Evolutionary conservation across 2,329 filamentous ascomycete species (phyloP), one percentile per base, ranked within the genome.

Genomic region (Ophiocordyceps camponoti-saundersi): DNA sequence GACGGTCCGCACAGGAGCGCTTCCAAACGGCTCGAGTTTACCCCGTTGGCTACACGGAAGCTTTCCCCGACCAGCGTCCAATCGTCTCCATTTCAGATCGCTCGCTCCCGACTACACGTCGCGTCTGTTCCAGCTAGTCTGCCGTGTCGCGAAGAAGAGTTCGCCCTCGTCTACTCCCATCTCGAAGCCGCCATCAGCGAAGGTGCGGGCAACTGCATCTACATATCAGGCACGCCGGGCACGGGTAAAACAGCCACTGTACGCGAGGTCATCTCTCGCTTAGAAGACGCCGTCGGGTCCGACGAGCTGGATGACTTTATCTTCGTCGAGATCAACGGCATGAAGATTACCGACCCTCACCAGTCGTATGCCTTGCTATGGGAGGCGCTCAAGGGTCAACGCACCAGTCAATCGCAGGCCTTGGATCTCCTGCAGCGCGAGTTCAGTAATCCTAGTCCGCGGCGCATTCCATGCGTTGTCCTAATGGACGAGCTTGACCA

Each of bases 401-500:
- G 92, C 44, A 89, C 96, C 8, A 93, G 85, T 58, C 86, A 92
- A 1, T 79, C 86, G 2, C 92, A 98, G 61, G 90, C 92, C 0
- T 71, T 98, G 13, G 87, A 94, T 59, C 76, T 96, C 0, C 68
- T 98, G 11, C 89, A 95, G 64, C 77, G 85, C 46, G 92, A 98
- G 60, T 98, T 98, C 60, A 90, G 79, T 48, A 82, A 89, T 49
- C 92, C 93, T 0, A 93, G 83, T 49, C 92, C 92, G 22, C 78
- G 92, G 45, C 77, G 92, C 50, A 87, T 94, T 6, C 92, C 93
- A 1, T 96, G 90, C 59, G 92, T 98, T 15, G 92, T 98, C 2
- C 68, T 98, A 45, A 98, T 98, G 92, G 92, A 98, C 58, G 92
- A 98, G 65, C 73, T 98, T 44, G 92, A 98, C 61, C 92, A 98